phyloP scores from a whole-genome alignment of 495 filamentous ascomycete genomes.

The Penicillium silybi region DNA sequence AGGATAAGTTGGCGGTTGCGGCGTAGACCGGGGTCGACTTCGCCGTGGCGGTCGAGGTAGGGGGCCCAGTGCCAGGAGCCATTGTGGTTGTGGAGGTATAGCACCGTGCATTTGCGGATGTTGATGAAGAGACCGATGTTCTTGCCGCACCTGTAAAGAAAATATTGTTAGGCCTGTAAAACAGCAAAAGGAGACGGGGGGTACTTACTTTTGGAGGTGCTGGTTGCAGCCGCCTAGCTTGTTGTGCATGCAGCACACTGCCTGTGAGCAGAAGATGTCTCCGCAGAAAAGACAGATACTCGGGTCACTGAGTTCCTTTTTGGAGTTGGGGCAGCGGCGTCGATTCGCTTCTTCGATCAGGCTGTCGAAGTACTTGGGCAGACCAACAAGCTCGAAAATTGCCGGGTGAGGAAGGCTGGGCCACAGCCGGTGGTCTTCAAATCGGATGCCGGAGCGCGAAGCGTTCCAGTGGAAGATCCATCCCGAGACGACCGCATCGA shows the following conservation, averaged over 20 bases:
- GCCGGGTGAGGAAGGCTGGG: conserved; percentile 71
- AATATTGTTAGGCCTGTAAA: conserved; percentile 8
- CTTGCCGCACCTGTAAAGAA: conserved; percentile 67
- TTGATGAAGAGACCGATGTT: conserved; percentile 91
- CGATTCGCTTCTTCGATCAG: conserved; percentile 87
- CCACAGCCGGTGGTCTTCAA: conserved; percentile 41
- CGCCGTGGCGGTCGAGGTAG: conserved; percentile 92
- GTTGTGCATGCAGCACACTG: conserved; percentile 77
- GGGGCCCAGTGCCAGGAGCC: conserved; percentile 85
- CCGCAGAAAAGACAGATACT: conserved; percentile 93
- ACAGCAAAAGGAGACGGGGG: not conserved
- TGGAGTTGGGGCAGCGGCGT: conserved; percentile 79
- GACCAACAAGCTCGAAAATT: conserved; percentile 89
- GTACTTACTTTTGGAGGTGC: conserved; percentile 77
- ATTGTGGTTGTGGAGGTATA: conserved; percentile 76
- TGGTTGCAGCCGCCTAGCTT: conserved; percentile 82
- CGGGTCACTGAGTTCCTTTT: conserved; percentile 85
- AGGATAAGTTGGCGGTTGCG: conserved; percentile 82
- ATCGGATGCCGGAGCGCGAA: conserved; percentile 40
- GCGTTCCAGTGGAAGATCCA: conserved; percentile 72
- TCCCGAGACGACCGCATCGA: conserved; percentile 58
- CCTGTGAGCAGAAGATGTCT: conserved; percentile 92
- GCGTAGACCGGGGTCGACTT: conserved; percentile 81
- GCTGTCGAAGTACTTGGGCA: conserved; percentile 89
- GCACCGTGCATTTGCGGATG: conserved; percentile 87